Evolutionary conservation across 345 rosid genomes (phyloP), one percentile per base, ranked within the genome.

Genomic region (Linum trigynum): DNA sequence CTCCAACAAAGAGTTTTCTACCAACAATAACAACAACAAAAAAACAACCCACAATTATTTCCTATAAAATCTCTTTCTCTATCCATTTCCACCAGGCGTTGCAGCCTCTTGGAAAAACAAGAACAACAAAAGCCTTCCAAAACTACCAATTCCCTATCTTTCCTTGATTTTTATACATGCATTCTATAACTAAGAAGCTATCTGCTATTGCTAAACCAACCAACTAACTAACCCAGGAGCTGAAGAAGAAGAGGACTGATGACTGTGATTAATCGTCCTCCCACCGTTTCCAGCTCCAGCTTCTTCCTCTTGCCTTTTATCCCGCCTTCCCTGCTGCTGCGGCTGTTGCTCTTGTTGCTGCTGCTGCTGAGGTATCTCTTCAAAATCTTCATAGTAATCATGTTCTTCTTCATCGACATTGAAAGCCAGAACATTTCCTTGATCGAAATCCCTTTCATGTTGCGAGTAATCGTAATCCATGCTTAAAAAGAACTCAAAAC

Each of bases 1-100:
- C 77, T 17, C 77, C 77, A 62, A 74, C 77, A 51, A 74, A 74
- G 67, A 74, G 77, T 57, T 74, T 74, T 61, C 77, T 74, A 66
- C 40, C 69, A 69, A 17, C 55, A 74, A 65, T 35, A 61, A 65
- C 14, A 64, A 59, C 23, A 59, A 69, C 2, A 61, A 61, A 59
- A 64, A 63, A 38, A 40, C 38, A 64, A 63, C 57, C 56, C 51
- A 66, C 7, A 67, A 62, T 56, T 67, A 62, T 63, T 67, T 38
- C 42, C 62, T 36, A 57, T 60, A 53, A 61, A 15, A 38, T 7
- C 65, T n/a, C 32, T 36, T 17, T 5, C 45, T 14, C 38, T 14
- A 38, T 14, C 39, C 12, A 23, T 23, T 35, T 35, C 35, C 36
- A 23, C 36, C 39, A 11, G 62, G 62, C 5, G 32, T 36, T 39